These are phyloP conservation scores for Hypoxylon lienhwacheense DNA, from an alignment of 495 filamentous ascomycete genomes.

Conservation along the genomic window DNA sequence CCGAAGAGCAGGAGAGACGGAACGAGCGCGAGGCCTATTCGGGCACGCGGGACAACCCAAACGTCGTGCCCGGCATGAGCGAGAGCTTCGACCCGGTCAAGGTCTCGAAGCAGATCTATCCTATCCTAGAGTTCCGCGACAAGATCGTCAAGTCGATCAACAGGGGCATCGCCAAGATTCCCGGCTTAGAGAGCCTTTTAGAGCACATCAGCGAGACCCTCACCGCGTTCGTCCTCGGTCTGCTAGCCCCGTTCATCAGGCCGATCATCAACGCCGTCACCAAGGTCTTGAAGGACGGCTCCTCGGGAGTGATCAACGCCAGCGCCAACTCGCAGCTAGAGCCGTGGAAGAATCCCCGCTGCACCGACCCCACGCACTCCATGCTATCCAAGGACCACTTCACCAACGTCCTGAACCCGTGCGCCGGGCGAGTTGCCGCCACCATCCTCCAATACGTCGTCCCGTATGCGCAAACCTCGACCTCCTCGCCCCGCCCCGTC, in stretches of 20 bases:
- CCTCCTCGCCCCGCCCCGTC: background rate
- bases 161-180: slow-evolving; percentile 85
- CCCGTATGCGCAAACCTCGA: slow-evolving; percentile 51
- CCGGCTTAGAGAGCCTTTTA: slow-evolving; percentile 80
- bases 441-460: slow-evolving; percentile 80
- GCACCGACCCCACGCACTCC: slow-evolving; percentile 91
- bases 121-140: slow-evolving; percentile 91
- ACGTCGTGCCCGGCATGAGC: slow-evolving; percentile 65
- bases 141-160: slow-evolving; percentile 83
- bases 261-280: slow-evolving; percentile 90
- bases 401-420: slow-evolving; percentile 85
- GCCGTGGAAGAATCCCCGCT: slow-evolving; percentile 83
- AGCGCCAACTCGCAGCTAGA: slow-evolving; percentile 85
- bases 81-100: slow-evolving; percentile 81
- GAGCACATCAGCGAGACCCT: slow-evolving; percentile 91
- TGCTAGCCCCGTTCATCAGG: slow-evolving; percentile 85
- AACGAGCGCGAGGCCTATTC: slow-evolving; percentile 46
- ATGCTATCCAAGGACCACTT: slow-evolving; percentile 97
- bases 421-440: slow-evolving; percentile 79
- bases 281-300: slow-evolving; percentile 78
- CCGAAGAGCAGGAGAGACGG: slow-evolving; percentile 71
- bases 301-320: slow-evolving; percentile 74
- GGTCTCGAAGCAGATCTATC: slow-evolving; percentile 83
- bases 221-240: slow-evolving; percentile 84
- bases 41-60: slow-evolving; percentile 44